These are phyloP conservation scores for Penicillium sp. DNA, from an alignment of 2,329 filamentous ascomycete species.

Conservation along the genomic window DNA sequence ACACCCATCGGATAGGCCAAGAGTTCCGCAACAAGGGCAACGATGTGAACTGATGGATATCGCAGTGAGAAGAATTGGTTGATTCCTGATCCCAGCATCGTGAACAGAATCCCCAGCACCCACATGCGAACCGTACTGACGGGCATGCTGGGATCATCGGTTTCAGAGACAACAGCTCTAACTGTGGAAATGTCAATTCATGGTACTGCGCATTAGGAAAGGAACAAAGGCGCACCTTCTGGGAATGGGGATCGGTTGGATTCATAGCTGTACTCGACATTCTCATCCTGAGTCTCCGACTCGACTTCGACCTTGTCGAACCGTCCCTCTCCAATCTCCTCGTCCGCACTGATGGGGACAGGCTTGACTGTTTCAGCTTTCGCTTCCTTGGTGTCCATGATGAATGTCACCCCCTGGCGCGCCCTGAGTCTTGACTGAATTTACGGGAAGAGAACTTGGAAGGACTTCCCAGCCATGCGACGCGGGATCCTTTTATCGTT, in stretches of 20 bases:
- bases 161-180: slow-evolving; percentile 30
- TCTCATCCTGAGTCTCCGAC: slow-evolving; percentile 3
- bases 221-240: slow-evolving; percentile 14
- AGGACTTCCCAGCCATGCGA: background rate
- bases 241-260: slow-evolving; percentile 28
- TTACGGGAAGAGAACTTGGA: background rate
- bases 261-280: slow-evolving; percentile 25
- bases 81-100: slow-evolving; percentile 49
- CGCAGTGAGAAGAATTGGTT: slow-evolving; percentile 52
- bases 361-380: slow-evolving; percentile 10
- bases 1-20: slow-evolving; percentile 48
- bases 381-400: slow-evolving; percentile 13
- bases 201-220: background rate
- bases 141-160: slow-evolving; percentile 28
- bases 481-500: background rate
- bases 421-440: background rate
- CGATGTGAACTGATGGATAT: slow-evolving; percentile 50
- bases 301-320: slow-evolving; percentile 11
- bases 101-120: slow-evolving; percentile 44
- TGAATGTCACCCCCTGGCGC: background rate
- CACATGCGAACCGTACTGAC: slow-evolving; percentile 41
- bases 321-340: slow-evolving; percentile 15
- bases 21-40: slow-evolving; percentile 49
- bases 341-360: slow-evolving; percentile 4
- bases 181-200: slow-evolving; percentile 11